Percentiles rank a stretch among this genome's conserved stretches.
Conservation (phyloP, 495 filamentous ascomycete species). For the Tricharina praecox region DNA sequence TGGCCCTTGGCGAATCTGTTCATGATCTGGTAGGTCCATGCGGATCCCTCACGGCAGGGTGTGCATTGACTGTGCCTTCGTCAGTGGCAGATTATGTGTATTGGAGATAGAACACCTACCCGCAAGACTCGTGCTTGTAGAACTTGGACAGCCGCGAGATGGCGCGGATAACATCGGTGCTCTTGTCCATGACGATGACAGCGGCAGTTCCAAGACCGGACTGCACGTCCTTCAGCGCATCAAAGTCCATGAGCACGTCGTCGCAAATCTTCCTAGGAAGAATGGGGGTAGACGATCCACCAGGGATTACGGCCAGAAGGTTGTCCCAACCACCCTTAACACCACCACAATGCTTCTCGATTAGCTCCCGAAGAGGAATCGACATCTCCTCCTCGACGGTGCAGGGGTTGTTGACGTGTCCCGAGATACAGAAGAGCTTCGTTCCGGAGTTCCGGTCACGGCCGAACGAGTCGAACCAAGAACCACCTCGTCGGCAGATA, state of each 20-base stretch:
- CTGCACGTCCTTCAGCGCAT: slow-evolving; percentile 92
- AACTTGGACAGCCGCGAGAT: slow-evolving; percentile 86
- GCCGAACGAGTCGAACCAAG: slow-evolving; percentile 84
- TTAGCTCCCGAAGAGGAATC: slow-evolving; percentile 81
- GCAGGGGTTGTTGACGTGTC: slow-evolving; percentile 94
- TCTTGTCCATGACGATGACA: slow-evolving; percentile 98
- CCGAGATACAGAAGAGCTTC: slow-evolving; percentile 96
- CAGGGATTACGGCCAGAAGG: slow-evolving; percentile 82
- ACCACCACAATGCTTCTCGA: slow-evolving; percentile 94
- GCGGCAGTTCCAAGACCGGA: slow-evolving; percentile 94
- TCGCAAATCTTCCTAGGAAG: slow-evolving; percentile 75
- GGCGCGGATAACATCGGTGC: slow-evolving; percentile 80
- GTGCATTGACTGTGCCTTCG: slow-evolving; percentile 43
- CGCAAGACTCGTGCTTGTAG: slow-evolving; percentile 96
- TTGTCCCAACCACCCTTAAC: slow-evolving; percentile 97
- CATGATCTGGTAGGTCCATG: slow-evolving; percentile 99
- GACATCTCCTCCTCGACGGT: slow-evolving; percentile 99
- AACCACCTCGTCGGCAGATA: slow-evolving; percentile 79
- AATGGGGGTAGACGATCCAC: slow-evolving; percentile 90
- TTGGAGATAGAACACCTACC: slow-evolving; percentile 26
- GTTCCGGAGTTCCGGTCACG: slow-evolving; percentile 91
- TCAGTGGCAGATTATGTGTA: not conserved
- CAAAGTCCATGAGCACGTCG: slow-evolving; percentile 96
- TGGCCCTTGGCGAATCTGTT: slow-evolving; percentile 78
- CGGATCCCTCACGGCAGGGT: slow-evolving; percentile 89